A percentile compares a stretch with the other conserved stretches of the same genome.
Evolutionary conservation across 2,329 filamentous ascomycete species (phyloP).

Genomic region (Venturia effusa): DNA sequence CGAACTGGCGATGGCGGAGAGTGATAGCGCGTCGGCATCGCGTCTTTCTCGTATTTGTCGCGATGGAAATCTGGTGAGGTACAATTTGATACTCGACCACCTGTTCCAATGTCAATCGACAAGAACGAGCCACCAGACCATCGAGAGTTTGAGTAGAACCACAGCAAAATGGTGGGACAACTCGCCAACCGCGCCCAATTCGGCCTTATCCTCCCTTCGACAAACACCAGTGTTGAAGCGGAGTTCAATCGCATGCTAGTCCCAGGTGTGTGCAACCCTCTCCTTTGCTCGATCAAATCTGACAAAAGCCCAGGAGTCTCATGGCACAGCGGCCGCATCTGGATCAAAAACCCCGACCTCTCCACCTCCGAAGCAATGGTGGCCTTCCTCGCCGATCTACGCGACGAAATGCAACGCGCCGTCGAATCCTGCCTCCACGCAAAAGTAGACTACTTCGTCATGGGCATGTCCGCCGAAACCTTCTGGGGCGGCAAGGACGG

Average conservation of each 20-base stretch:
- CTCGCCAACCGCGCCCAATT: constrained; percentile 17
- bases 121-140: background rate
- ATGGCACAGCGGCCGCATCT: constrained; percentile 24
- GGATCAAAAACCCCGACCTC: constrained; percentile 21
- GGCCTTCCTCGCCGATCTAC: constrained; percentile 21
- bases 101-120: background rate
- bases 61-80: background rate
- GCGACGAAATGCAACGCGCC: constrained; percentile 20
- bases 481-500: constrained; percentile 24
- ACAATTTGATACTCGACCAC: background rate
- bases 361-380: constrained; percentile 21
- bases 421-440: constrained; percentile 20
- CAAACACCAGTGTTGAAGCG: constrained; percentile 26
- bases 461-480: constrained; percentile 25
- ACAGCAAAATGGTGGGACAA: background rate
- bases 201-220: constrained; percentile 23
- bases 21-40: background rate
- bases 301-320: constrained; percentile 17
- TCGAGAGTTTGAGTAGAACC: background rate
- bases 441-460: constrained; percentile 22
- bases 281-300: constrained; percentile 11
- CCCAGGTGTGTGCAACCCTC: constrained; percentile 13
- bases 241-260: constrained; percentile 24
- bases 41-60: background rate
- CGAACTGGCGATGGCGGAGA: background rate